A percentile compares a stretch with the other conserved stretches of the same genome.
Conservation (phyloP, 148 eudicot genomes). For the Vaccinium vitisidaea region DNA sequence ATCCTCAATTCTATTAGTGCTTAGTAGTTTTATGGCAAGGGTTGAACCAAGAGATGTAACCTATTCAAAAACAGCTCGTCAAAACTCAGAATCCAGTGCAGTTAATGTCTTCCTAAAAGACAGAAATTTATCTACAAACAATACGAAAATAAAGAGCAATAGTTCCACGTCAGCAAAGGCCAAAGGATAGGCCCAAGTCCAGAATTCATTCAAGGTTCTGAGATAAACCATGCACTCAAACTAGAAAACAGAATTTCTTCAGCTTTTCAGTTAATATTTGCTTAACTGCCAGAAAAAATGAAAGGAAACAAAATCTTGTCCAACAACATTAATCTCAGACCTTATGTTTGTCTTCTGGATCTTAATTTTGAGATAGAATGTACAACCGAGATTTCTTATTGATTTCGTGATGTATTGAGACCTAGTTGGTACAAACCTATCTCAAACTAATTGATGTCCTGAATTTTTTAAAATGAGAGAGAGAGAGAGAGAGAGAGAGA, state of each 20-base stretch:
- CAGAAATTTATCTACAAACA: background rate
- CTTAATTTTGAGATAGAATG: background rate
- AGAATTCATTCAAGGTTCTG: background rate
- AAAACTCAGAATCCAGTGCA: background rate
- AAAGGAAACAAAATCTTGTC: background rate
- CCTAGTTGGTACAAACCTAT: background rate
- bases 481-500: constrained; percentile 1
- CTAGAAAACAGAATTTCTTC: background rate
- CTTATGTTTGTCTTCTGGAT: background rate
- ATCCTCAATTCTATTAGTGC: constrained; percentile 85
- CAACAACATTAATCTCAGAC: constrained; percentile 1
- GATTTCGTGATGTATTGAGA: background rate
- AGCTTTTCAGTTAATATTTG: background rate
- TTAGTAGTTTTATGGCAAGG: constrained; percentile 90
- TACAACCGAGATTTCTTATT: background rate
- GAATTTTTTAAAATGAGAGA: background rate
- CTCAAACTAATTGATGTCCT: background rate
- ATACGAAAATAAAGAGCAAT: background rate
- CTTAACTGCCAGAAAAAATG: background rate
- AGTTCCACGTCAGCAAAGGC: constrained; percentile 1
- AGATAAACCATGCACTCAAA: background rate
- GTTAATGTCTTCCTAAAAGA: background rate
- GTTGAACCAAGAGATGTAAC: constrained; percentile 98
- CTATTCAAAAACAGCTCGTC: constrained; percentile 30
- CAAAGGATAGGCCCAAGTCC: background rate